phyloP scores from a whole-genome alignment of 176 grass and related monocot species.

The Carex cristatella region DNA sequence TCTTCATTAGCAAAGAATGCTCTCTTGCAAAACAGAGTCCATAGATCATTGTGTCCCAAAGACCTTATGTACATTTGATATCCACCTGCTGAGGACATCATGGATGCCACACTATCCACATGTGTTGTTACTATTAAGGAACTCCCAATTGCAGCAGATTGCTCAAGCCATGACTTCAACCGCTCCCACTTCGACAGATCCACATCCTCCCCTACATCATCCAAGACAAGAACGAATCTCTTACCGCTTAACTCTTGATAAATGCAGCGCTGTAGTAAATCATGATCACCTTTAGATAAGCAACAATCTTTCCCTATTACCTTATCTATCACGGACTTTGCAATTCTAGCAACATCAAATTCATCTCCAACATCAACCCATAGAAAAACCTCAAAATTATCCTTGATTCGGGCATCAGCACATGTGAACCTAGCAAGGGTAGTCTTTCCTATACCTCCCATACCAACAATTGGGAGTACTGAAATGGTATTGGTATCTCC shows the following conservation, averaged over 20 bases:
- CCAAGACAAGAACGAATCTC: neutral
- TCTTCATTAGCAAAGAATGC: neutral
- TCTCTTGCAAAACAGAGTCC: neutral
- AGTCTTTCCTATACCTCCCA: neutral
- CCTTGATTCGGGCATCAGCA: neutral
- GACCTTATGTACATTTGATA: neutral
- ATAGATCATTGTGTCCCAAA: neutral
- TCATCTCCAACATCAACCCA: neutral
- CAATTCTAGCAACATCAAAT: neutral
- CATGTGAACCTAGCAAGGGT: neutral
- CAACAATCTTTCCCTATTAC: constrained; percentile 4
- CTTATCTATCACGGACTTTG: neutral
- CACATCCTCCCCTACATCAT: neutral
- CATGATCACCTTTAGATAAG: neutral
- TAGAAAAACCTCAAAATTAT: neutral
- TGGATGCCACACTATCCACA: too few species aligned
- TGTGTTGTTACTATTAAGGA: neutral
- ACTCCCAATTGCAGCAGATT: neutral
- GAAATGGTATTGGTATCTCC: neutral
- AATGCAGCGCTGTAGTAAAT: neutral
- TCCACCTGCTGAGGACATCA: neutral
- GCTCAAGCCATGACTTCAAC: neutral
- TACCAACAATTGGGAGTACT: neutral
- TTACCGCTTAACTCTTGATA: neutral
- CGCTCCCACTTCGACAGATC: too few species aligned